Evolutionary conservation across 257 asterid species (phyloP), one percentile per base, ranked within the genome.

Genomic region (Jacaranda mimosifolia): DNA sequence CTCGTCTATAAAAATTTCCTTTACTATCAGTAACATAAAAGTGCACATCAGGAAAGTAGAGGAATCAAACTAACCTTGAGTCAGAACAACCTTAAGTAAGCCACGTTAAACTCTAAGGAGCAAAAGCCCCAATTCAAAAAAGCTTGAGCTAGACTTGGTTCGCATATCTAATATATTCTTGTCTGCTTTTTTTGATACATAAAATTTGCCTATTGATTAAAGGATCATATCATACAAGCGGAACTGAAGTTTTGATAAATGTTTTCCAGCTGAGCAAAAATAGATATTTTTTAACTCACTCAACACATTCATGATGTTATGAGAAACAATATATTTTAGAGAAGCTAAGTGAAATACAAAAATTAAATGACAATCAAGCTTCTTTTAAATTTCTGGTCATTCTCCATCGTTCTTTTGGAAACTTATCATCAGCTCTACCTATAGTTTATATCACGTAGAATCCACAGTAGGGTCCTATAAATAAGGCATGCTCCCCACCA

Each of bases 41-140:
- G n/a, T n/a, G n/a, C n/a, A n/a, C n/a, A n/a, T n/a, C n/a, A n/a
- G n/a, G n/a, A n/a, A n/a, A n/a, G n/a, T n/a, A n/a, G n/a, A n/a
- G n/a, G n/a, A n/a, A n/a, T n/a, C n/a, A n/a, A n/a, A n/a, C n/a
- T n/a, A n/a, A n/a, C n/a, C n/a, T n/a, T n/a, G n/a, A n/a, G n/a
- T n/a, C n/a, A n/a, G n/a, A n/a, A n/a, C 18, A 77, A 39, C 65
- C 26, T 38, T 43, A 70, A 77, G 36, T n/a, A 73, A 57, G 66
- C 68, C 73, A 49, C 8, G 51, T 40, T 68, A 59, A 48, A 11
- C 58, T 46, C 43, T 60, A 70, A 62, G 60, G 57, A 63, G 74
- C 74, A 69, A 13, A 64, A 62, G 68, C 58, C 52, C 62, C 49
- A 36, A 35, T 67, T 68, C 70, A 36, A 70, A 26, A 36, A 52